Evolutionary conservation across 768 basidiomycete genomes (phyloP).

Genomic region (Suillus weaverae): DNA sequence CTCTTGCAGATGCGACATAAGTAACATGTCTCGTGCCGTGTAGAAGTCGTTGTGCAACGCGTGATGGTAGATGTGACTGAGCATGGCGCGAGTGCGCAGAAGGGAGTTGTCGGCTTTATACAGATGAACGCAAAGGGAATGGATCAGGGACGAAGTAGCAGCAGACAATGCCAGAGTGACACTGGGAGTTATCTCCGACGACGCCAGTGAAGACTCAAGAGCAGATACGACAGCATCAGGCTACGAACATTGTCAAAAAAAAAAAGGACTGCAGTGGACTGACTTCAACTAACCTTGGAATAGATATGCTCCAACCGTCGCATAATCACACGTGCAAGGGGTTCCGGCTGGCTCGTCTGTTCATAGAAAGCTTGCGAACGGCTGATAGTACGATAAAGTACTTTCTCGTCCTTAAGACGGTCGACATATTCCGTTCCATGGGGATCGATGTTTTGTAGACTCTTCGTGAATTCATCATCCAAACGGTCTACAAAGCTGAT

Average conservation of each 20-base stretch:
- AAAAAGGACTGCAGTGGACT: not conserved
- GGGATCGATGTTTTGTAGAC: conserved; percentile 96
- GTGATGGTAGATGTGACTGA: conserved; percentile 96
- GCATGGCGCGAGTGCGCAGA: conserved; percentile 93
- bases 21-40: conserved; percentile 94
- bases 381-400: conserved; percentile 90
- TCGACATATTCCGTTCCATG: conserved; percentile 99
- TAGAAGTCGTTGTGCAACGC: conserved; percentile 96
- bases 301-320: conserved; percentile 97
- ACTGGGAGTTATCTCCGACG: conserved; percentile 58
- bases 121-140: conserved; percentile 85
- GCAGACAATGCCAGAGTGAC: conserved; percentile 57
- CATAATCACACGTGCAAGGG: conserved; percentile 87
- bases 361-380: conserved; percentile 93
- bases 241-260: conserved; percentile 39
- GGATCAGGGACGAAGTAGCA: conserved; percentile 76
- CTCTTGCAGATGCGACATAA: conserved; percentile 99
- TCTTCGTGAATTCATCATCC: conserved; percentile 98
- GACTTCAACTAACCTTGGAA: conserved; percentile 69
- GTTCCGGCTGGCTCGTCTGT: conserved; percentile 70
- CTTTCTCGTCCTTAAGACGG: conserved; percentile 92
- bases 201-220: conserved; percentile 70
- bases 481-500: conserved; percentile 95
- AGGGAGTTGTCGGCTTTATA: conserved; percentile 92
- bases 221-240: conserved; percentile 92